A percentile compares a stretch with the other conserved stretches of the same genome.
These are phyloP conservation scores for Raffaelea deltoideospora DNA, from an alignment of 2,329 filamentous ascomycete genomes.

Conservation along the genomic window DNA sequence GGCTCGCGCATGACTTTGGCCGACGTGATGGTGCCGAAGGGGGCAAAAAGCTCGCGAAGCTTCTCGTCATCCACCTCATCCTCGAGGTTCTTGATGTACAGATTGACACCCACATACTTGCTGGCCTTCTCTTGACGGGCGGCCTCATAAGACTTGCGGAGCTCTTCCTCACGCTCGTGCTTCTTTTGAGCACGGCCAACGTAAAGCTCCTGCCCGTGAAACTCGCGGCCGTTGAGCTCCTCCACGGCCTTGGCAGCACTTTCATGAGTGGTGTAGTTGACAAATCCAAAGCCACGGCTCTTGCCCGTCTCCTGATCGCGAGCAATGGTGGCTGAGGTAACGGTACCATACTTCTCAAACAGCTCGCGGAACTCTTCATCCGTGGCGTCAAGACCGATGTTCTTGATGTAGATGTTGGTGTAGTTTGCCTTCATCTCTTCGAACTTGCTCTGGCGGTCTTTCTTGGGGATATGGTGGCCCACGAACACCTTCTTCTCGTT, in stretches of 20 bases:
- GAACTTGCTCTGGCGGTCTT: slow-evolving; percentile 99
- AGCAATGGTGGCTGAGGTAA: slow-evolving; percentile 89
- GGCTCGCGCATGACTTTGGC: slow-evolving; percentile 98
- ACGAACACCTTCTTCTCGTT: slow-evolving; percentile 99
- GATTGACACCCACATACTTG: slow-evolving; percentile 98
- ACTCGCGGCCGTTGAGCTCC: slow-evolving; percentile 79
- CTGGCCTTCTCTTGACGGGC: slow-evolving; percentile 94
- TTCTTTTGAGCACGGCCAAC: slow-evolving; percentile 97
- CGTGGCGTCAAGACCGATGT: slow-evolving; percentile 68
- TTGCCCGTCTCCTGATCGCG: slow-evolving; percentile 73
- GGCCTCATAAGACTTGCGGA: slow-evolving; percentile 97
- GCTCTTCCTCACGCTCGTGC: slow-evolving; percentile 98
- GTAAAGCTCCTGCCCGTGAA: slow-evolving; percentile 90
- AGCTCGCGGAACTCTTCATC: slow-evolving; percentile 91
- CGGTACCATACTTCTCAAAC: slow-evolving; percentile 83
- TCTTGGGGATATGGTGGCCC: slow-evolving; percentile 98
- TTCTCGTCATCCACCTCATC: slow-evolving; percentile 98
- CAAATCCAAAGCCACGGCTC: slow-evolving; percentile 90
- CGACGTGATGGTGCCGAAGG: slow-evolving; percentile 90
- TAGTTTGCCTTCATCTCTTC: slow-evolving; percentile 99
- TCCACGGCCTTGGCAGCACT: slow-evolving; percentile 76
- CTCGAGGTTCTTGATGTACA: slow-evolving; percentile 98
- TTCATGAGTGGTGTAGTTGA: slow-evolving; percentile 91
- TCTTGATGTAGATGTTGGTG: slow-evolving; percentile 99
- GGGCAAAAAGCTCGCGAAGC: slow-evolving; percentile 81